Evolutionary conservation across 177 flowering plant species (phyloP), one percentile per base, ranked within the genome.

Genomic region (Vitis hybrid): DNA sequence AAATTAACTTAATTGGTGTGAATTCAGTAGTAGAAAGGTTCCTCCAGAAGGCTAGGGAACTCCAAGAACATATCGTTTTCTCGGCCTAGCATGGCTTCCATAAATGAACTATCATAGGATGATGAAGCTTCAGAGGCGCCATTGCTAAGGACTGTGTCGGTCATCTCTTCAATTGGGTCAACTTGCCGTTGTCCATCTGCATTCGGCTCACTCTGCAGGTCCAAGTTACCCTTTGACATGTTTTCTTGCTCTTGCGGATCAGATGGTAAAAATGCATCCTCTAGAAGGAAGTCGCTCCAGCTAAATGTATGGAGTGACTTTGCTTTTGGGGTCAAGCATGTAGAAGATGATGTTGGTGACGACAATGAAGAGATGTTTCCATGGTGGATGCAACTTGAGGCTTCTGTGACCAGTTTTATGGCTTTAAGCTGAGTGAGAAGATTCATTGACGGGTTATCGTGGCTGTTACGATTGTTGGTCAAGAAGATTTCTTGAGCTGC

Each of bases 341-440:
- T 70, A 57, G 86, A 68, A 56, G 81, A 70, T 10, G 80, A 27
- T 11, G 89, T 74, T 12, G 88, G 65, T 11, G 90, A 72, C 1
- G 74, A 72, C 6, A 75, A 58, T 17, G 75, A 67, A 5, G n/a
- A 58, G 52, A 52, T 63, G 40, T 71, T 54, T 51, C 77, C 65
- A 17, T 66, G 62, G 21, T 65, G 54, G 18, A 27, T 74, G 73
- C 52, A 52, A 50, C 66, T 78, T 46, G 90, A 77, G 52, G 84
- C 74, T 52, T 84, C 85, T 46, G 86, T 76, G 3, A 83, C 84
- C 11, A 86, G 69, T 54, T 80, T 83, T 58, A 93, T 86, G 64
- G 95, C 82, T 67, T 91, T 95, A 18, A 90, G 80, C 70, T 91
- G 91, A 62, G 86, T 78, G 2, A 90, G 81, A 71, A 93, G 91